phyloP scores from a whole-genome alignment of 1,284 basidiomycete species.

The Anthracocystis setariae region DNA sequence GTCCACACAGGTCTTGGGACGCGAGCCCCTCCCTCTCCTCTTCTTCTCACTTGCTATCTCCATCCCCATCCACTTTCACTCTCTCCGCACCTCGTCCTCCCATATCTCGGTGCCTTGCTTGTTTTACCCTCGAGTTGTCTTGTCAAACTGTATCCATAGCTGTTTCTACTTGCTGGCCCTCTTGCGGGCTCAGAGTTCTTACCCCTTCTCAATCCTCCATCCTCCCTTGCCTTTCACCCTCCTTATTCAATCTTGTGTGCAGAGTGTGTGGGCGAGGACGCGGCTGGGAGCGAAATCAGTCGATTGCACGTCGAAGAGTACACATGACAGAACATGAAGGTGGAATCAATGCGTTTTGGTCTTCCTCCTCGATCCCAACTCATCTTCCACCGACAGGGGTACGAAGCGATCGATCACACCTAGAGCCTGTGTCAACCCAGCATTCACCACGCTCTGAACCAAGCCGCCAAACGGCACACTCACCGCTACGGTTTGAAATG shows the following conservation, averaged over 20 bases:
- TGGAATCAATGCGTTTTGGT: constrained; percentile 20
- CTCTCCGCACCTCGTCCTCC: not conserved
- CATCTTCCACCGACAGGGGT: constrained; percentile 1
- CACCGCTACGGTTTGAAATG: constrained; percentile 5
- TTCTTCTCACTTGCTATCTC: too few relatives aligned
- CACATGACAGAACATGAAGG: too few relatives aligned
- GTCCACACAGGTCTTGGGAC: constrained; percentile 13
- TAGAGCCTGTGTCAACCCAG: constrained; percentile 12
- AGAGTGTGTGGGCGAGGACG: not conserved
- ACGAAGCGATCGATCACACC: constrained; percentile 11
- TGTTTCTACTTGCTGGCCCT: constrained; percentile 32
- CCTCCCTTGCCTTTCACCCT: not conserved
- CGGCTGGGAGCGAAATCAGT: not conserved
- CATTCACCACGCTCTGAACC: constrained; percentile 6
- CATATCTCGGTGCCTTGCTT: not conserved
- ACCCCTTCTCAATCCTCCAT: not conserved
- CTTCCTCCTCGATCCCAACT: constrained; percentile 12
- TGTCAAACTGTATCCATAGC: constrained; percentile 35
- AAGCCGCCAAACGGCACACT: constrained; percentile 11
- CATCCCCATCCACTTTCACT: not conserved
- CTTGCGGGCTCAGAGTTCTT: constrained; percentile 31
- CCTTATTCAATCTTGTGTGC: not conserved
- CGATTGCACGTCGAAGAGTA: not conserved
- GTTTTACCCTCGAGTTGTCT: not conserved
- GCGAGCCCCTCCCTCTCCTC: constrained; percentile 8